Evolutionary conservation across 768 basidiomycete genomes (phyloP).

Genomic region (Boletus patriciae): DNA sequence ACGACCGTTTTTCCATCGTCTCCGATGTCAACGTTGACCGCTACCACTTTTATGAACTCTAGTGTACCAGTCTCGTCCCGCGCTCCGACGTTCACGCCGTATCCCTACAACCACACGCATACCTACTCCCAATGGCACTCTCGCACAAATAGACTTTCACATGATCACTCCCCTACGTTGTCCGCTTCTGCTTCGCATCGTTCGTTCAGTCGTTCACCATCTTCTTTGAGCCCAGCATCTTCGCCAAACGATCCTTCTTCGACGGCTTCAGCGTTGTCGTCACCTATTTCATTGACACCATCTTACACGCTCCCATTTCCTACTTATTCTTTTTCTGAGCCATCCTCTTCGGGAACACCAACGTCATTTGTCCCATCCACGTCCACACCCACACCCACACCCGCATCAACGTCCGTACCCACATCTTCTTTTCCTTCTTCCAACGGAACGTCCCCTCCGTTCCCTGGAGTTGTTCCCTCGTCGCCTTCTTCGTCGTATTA

Average conservation of each 20-base stretch:
- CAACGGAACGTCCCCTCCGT: not conserved
- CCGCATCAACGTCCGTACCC: not conserved
- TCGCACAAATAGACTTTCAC: not conserved
- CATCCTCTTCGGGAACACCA: not conserved
- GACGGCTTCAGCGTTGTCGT: not conserved
- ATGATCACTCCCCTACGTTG: not conserved
- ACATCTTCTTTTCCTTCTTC: not conserved
- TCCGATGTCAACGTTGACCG: not conserved
- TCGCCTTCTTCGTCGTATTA: not conserved
- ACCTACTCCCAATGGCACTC: not conserved
- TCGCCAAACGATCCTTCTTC: not conserved
- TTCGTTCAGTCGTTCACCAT: not conserved
- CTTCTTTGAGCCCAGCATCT: not conserved
- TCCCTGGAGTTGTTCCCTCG: not conserved
- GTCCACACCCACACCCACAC: not conserved
- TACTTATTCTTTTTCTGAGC: not conserved
- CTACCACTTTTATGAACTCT: not conserved
- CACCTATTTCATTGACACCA: not conserved
- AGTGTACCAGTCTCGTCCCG: not conserved
- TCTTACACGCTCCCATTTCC: not conserved
- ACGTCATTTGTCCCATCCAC: not conserved
- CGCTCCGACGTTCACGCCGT: not conserved
- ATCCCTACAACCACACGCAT: constrained; percentile 2
- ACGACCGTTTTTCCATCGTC: constrained; percentile 10
- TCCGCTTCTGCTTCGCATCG: not conserved